A percentile compares a stretch with the other conserved stretches of the same genome.
Evolutionary conservation across 495 filamentous ascomycete genomes (phyloP).

Genomic region (Hyphodiscus hymeniophilus): DNA sequence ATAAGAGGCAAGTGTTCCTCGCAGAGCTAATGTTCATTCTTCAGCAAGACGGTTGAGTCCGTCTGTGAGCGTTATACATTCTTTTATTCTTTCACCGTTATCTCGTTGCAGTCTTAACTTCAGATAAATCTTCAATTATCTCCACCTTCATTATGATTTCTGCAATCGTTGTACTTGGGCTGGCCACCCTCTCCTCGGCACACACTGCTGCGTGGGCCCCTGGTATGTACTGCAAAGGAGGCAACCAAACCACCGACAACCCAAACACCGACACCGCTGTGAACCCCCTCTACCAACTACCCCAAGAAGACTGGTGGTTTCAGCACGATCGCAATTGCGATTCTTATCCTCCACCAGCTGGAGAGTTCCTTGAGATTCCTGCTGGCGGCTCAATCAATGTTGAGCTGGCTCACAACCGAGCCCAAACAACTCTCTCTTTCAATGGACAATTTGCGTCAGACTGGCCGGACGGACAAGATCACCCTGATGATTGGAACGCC

Average conservation of each 20-base stretch:
- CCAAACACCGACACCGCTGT: conserved; percentile 39
- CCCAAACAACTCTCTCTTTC: conserved; percentile 31
- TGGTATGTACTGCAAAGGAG: conserved; percentile 43
- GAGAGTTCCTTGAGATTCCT: conserved; percentile 39
- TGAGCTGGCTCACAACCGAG: conserved; percentile 46
- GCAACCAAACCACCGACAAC: too few species aligned
- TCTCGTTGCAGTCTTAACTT: too few species aligned
- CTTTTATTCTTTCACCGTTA: too few species aligned
- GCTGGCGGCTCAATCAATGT: conserved; percentile 45
- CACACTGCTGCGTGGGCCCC: conserved; percentile 37
- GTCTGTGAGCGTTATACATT: too few species aligned
- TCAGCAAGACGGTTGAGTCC: too few species aligned
- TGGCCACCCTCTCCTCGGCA: conserved; percentile 23
- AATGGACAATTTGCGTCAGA: conserved; percentile 29
- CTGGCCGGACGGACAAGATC: conserved; percentile 40
- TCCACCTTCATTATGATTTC: neutral
- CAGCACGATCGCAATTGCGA: conserved; percentile 42
- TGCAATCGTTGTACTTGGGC: neutral
- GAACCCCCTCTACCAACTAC: conserved; percentile 34
- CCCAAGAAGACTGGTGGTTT: conserved; percentile 42
- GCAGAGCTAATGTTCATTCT: too few species aligned
- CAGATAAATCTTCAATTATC: too few species aligned
- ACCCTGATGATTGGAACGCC: conserved; percentile 37
- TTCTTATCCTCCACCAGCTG: conserved; percentile 29
- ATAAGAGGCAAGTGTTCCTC: too few species aligned